Conservation (phyloP, 495 filamentous ascomycete species). For the Hyaloscypha finlandica region DNA sequence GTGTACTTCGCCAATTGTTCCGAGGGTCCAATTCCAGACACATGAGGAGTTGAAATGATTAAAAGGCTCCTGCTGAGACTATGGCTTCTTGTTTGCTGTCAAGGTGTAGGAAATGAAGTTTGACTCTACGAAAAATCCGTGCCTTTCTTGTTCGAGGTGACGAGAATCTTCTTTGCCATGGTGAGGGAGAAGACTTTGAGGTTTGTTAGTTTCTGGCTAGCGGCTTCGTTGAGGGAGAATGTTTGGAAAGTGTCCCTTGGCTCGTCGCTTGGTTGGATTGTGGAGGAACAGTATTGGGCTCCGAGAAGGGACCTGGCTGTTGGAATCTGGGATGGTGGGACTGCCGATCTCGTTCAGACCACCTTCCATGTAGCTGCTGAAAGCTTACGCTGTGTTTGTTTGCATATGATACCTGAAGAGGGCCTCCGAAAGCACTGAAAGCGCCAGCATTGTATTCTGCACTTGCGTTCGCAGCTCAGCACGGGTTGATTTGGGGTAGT, state of each 20-base stretch:
- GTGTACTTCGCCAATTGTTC: slow-evolving; percentile 46
- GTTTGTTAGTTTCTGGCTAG: background rate
- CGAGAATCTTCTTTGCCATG: slow-evolving; percentile 33
- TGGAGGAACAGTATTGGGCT: slow-evolving; percentile 41
- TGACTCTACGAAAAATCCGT: slow-evolving; percentile 49
- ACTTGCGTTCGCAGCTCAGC: slow-evolving; percentile 42
- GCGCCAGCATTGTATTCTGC: slow-evolving; percentile 43
- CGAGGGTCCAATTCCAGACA: slow-evolving; percentile 62
- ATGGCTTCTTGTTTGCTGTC: slow-evolving; percentile 54
- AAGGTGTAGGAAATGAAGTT: slow-evolving; percentile 37
- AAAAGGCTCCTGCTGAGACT: slow-evolving; percentile 60
- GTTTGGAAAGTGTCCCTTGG: slow-evolving; percentile 43
- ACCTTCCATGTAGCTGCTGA: slow-evolving; percentile 39
- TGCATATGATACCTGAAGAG: slow-evolving; percentile 53
- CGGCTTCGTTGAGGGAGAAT: slow-evolving; percentile 35
- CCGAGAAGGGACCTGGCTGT: slow-evolving; percentile 44
- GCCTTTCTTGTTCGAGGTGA: slow-evolving; percentile 45
- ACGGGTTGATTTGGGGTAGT: slow-evolving; percentile 48
- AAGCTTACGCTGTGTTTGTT: slow-evolving; percentile 46
- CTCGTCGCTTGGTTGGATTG: slow-evolving; percentile 39
- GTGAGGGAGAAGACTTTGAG: slow-evolving; percentile 21
- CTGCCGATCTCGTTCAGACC: slow-evolving; percentile 44
- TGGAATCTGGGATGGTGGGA: slow-evolving; percentile 39
- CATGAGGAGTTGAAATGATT: slow-evolving; percentile 63
- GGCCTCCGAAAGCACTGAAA: slow-evolving; percentile 41